Evolutionary conservation across 371 early-diverging fungal genomes (phyloP).

Genomic region (Mucor piriformis): DNA sequence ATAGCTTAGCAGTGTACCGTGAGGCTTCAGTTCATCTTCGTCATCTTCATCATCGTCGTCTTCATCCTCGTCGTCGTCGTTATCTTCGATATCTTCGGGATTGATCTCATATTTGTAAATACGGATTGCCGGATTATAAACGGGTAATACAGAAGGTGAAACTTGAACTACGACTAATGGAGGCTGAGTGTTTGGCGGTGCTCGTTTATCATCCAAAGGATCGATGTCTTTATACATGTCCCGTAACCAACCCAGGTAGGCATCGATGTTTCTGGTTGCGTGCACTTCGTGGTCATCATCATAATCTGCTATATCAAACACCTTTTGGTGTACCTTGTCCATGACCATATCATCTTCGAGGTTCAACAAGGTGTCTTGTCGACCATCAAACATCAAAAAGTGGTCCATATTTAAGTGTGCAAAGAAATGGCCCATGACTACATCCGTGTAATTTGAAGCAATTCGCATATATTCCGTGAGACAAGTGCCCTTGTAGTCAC

Average conservation of each 20-base stretch:
- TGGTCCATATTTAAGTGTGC: conserved; percentile 87
- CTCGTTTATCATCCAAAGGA: conserved; percentile 11
- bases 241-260: conserved; percentile 39
- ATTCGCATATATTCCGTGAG: conserved; percentile 61
- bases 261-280: conserved; percentile 28
- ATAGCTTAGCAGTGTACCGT: conserved; percentile 36
- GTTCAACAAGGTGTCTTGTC: no score
- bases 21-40: conserved; percentile 12
- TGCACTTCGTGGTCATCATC: conserved; percentile 19
- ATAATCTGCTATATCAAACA: background rate
- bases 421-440: conserved; percentile 73
- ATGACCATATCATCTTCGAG: no score
- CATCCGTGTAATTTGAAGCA: conserved; percentile 59
- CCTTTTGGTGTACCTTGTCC: background rate
- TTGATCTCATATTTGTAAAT: conserved; percentile 61
- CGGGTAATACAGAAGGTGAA: conserved; percentile 75
- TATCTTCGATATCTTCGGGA: conserved; percentile 15
- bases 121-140: conserved; percentile 74
- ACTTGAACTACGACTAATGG: conserved; percentile 62
- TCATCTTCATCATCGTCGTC: conserved; percentile 15
- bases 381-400: conserved; percentile 58
- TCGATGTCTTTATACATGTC: conserved; percentile 36
- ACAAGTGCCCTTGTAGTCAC: conserved; percentile 69
- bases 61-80: conserved; percentile 14
- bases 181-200: conserved; percentile 1